Evolutionary conservation across 192 early-diverging fungal genomes (phyloP), one percentile per base, ranked within the genome.

Genomic region (Funneliformis geosporum): DNA sequence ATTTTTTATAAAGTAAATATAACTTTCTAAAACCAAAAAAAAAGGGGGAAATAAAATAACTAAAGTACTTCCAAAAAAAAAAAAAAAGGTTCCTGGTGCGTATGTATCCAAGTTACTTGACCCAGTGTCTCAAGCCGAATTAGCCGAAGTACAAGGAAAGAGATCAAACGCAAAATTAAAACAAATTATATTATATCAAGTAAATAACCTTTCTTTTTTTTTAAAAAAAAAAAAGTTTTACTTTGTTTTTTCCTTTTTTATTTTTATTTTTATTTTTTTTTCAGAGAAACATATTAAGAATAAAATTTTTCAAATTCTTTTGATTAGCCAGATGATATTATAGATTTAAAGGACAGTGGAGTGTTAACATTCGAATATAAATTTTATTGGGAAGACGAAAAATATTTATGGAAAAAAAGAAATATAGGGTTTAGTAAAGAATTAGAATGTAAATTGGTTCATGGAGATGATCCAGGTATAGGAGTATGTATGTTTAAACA

Each of bases 371-470:
- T 68, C 16, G 76, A 78, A 55, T 39, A 68, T 66, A 46, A 39
- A 78, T 78, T 78, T 25, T 5, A 2, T 1, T 78, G 76, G 76
- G 62, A 78, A 42, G 8, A 68, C 18, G 76, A 78, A 39, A 43
- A 55, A n/a, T 78, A 68, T 43, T 11, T 67, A 6, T 78, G 76
- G 76, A 43, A 40, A 47, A 78, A 55, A 55, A 11, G 65, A 25
- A 27, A 27, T 42, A 38, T 27, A 12, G 9, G 18, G 10, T 73
- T 75, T 23, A 39, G 55, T 59, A 78, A 65, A 23, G 76, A 78
- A n/a, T 39, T 78, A 10, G 76, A 78, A 47, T 78, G 76, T 78
- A 78, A 78, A 78, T 50, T 78, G 64, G 33, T 78, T 8, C 76
- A 65, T 8, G 76, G 60, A 7, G 14, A 38, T 21, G 76, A 68